Evolutionary conservation across 768 basidiomycete genomes (phyloP), one percentile per base, ranked within the genome.

Genomic region (Tulasnella sp.): DNA sequence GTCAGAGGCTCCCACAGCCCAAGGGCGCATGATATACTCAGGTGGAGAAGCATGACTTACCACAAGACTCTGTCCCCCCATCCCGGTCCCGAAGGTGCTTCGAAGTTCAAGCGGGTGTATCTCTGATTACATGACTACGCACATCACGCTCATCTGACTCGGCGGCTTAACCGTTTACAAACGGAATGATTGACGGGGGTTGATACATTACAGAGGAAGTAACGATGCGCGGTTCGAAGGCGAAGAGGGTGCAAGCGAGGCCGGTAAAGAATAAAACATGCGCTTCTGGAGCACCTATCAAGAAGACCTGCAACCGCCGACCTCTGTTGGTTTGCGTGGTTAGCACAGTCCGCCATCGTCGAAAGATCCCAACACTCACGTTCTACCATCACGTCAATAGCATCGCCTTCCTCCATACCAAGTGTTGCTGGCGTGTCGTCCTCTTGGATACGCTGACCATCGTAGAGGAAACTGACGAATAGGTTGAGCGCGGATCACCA

Each of bases 351-450:
- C 31, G 18, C 9, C 24, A 5, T 16, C 2, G 34, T 37, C 28
- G 28, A 37, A 64, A 69, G 37, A 14, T 31, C 64, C 31, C 34
- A 24, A 44, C 37, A 86, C 86, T 82, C 80, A 97, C 96, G 96
- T 88, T 97, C 96, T 81, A 97, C 94, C 93, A 96, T 95, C 82
- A 97, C 96, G 89, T 98, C 96, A 86, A 98, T 96, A 9, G 95
- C 92, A 85, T 98, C 96, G 72, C 86, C 86, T 40, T 88, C 88
- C 92, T 97, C 95, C 93, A 98, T 95, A 11, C 94, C 95, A 75
- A 98, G 89, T 12, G 91, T 90, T 11, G 88, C 83, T 1, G 96
- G 97, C 37, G 96, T 97, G 83, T 98, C 96, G 22, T 96, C 94
- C 72, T 96, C 96, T 81, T 89, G 89, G 89, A 98, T 95, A 85